A percentile compares a stretch with the other conserved stretches of the same genome.
These are phyloP conservation scores for Xylariales sp. DNA, from an alignment of 2,329 filamentous ascomycete species.

Conservation along the genomic window DNA sequence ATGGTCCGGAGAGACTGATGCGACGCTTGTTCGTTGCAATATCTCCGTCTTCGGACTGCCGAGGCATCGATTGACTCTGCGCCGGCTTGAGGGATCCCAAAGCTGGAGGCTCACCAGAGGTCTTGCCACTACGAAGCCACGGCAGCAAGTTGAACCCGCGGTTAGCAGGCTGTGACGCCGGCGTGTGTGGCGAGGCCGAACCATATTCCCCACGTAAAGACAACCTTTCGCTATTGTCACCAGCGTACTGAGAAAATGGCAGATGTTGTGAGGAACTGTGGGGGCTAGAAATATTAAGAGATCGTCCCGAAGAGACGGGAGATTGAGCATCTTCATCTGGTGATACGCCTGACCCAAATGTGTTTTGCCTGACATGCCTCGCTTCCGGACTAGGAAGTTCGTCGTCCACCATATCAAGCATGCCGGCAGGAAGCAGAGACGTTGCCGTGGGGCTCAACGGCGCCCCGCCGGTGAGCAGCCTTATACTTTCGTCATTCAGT, in stretches of 20 bases:
- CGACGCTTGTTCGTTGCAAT: constrained; percentile 48
- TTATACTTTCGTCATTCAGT: constrained; percentile 59
- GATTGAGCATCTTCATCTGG: constrained; percentile 51
- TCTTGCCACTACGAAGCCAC: constrained; percentile 60
- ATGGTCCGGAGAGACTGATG: constrained; percentile 49
- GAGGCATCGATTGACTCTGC: constrained; percentile 75
- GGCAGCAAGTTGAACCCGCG: constrained; percentile 49
- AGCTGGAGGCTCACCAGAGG: constrained; percentile 53
- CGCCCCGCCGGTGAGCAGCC: constrained; percentile 57
- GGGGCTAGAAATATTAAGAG: constrained; percentile 56
- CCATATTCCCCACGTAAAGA: constrained; percentile 32
- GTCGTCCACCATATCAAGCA: constrained; percentile 57
- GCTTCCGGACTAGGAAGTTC: constrained; percentile 44
- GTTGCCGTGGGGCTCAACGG: constrained; percentile 76
- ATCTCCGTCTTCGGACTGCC: constrained; percentile 53
- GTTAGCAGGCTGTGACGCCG: constrained; percentile 32
- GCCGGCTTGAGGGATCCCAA: constrained; percentile 66
- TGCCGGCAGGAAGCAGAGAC: constrained; percentile 65
- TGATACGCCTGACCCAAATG: constrained; percentile 29
- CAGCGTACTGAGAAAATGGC: constrained; percentile 44
- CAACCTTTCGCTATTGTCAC: constrained; percentile 40
- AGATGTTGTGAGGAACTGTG: constrained; percentile 57
- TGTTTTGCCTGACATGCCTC: constrained; percentile 24
- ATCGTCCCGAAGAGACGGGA: constrained; percentile 54
- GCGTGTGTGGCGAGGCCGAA: constrained; percentile 34